These are phyloP conservation scores for Corrigiola litoralis DNA, from an alignment of 179 eudicot species.

Conservation along the genomic window DNA sequence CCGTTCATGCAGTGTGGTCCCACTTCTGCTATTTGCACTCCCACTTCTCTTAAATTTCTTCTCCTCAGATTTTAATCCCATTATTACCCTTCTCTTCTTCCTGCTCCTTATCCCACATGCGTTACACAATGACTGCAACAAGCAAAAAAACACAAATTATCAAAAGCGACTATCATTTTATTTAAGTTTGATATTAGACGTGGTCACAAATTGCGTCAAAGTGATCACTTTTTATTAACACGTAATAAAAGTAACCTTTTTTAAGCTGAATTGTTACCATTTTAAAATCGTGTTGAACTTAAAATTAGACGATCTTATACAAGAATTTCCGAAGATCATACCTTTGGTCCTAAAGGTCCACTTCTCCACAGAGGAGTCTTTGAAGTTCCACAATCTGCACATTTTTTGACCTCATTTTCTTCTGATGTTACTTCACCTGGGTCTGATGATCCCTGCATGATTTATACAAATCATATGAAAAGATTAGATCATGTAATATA, in stretches of 20 bases:
- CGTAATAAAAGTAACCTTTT: too few relatives aligned
- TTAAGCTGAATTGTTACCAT: too few relatives aligned
- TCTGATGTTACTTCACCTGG: slow-evolving; percentile 42
- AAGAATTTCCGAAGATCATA: neutral
- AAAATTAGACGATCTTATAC: neutral
- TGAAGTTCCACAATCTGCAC: slow-evolving; percentile 90
- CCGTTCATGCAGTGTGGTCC: slow-evolving; percentile 48
- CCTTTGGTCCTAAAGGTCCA: slow-evolving; percentile 98
- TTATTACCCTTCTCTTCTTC: slow-evolving; percentile 71
- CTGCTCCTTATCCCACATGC: slow-evolving; percentile 97
- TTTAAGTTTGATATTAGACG: too few relatives aligned
- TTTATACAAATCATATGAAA: neutral
- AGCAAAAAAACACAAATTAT: neutral
- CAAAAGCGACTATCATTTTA: too few relatives aligned
- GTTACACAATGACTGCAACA: slow-evolving; percentile 76
- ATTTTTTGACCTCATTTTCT: slow-evolving; percentile 41
- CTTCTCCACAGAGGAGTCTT: slow-evolving; percentile 96
- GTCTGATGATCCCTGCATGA: slow-evolving; percentile 50
- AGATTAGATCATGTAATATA: slow-evolving; percentile 2
- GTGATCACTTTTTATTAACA: too few relatives aligned
- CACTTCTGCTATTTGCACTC: slow-evolving; percentile 3
- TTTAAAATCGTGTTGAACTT: too few relatives aligned
- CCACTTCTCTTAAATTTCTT: slow-evolving; percentile 33
- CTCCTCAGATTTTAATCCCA: slow-evolving; percentile 46
- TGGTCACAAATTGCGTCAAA: too few relatives aligned